Conservation (phyloP, 2,329 filamentous ascomycete species). For the Periconia macrospinosa region DNA sequence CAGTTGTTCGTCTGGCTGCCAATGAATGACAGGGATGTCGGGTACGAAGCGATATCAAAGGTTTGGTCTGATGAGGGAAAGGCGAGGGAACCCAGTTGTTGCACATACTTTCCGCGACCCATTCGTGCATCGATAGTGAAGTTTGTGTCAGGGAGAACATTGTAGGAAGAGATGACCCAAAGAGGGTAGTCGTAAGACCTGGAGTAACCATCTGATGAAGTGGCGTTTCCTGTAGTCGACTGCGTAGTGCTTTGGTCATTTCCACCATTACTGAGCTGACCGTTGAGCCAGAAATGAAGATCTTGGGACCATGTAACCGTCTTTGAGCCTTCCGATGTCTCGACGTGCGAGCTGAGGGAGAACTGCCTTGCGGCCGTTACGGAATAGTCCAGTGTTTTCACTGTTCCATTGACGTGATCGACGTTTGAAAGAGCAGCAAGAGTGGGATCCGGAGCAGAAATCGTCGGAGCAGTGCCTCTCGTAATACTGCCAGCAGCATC, state of each 20-base stretch:
- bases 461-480: conserved; percentile 48
- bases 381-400: conserved; percentile 62
- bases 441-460: conserved; percentile 45
- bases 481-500: conserved; percentile 57
- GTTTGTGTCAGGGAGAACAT: conserved; percentile 43
- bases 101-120: conserved; percentile 52
- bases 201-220: conserved; percentile 40
- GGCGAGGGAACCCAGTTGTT: conserved; percentile 50
- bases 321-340: conserved; percentile 50
- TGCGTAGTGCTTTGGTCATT: conserved; percentile 58
- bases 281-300: conserved; percentile 60
- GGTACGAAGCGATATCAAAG: conserved; percentile 45
- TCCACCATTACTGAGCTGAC: conserved; percentile 57
- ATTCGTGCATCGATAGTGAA: conserved; percentile 53
- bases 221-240: conserved; percentile 54
- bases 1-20: conserved; percentile 53
- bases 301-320: conserved; percentile 60
- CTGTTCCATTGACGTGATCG: conserved; percentile 56
- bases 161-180: conserved; percentile 57
- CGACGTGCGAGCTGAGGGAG: conserved; percentile 56
- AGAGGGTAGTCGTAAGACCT: conserved; percentile 63
- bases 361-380: conserved; percentile 60
- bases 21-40: conserved; percentile 20
- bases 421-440: conserved; percentile 56
- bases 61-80: conserved; percentile 65